Conservation (phyloP, 768 basidiomycete species). For the Termitomyces sp. region DNA sequence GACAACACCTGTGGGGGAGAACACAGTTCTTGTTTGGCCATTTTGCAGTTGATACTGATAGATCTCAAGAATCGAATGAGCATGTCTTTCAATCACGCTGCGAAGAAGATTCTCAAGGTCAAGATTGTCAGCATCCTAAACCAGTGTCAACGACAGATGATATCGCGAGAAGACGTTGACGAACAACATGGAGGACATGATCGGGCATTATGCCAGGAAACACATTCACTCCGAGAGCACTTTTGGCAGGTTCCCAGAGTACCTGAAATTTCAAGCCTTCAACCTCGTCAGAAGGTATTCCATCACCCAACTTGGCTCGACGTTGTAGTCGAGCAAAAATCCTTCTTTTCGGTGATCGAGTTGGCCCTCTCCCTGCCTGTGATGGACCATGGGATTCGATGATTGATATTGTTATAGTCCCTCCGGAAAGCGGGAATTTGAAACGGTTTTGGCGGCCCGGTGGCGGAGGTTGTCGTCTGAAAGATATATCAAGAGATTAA, state of each 20-base stretch:
- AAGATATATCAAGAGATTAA: neutral
- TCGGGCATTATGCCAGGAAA: conserved; percentile 39
- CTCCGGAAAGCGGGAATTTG: conserved; percentile 61
- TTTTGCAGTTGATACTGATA: conserved; percentile 55
- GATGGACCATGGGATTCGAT: conserved; percentile 42
- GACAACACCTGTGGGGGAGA: conserved; percentile 60
- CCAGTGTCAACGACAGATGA: neutral
- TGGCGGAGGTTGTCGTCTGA: conserved; percentile 24
- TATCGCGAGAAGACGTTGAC: conserved; percentile 20
- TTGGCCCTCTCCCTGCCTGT: conserved; percentile 38
- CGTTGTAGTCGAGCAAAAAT: conserved; percentile 62
- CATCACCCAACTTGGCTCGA: conserved; percentile 52
- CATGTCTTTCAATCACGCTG: conserved; percentile 62
- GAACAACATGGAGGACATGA: conserved; percentile 52
- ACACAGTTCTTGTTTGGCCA: conserved; percentile 48
- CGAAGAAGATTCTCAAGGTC: conserved; percentile 72
- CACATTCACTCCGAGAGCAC: conserved; percentile 59
- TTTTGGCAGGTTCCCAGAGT: conserved; percentile 71
- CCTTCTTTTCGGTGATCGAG: conserved; percentile 50
- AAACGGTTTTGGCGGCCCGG: conserved; percentile 28
- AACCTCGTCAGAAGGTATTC: conserved; percentile 68
- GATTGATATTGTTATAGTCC: conserved; percentile 70
- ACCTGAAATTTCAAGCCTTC: conserved; percentile 68
- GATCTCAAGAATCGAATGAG: conserved; percentile 52
- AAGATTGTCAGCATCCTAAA: conserved; percentile 59